Percentiles rank a stretch among this genome's conserved stretches.
Evolutionary conservation across 1,284 basidiomycete genomes (phyloP).

Genomic region (Cryptococcus deneoformans): DNA sequence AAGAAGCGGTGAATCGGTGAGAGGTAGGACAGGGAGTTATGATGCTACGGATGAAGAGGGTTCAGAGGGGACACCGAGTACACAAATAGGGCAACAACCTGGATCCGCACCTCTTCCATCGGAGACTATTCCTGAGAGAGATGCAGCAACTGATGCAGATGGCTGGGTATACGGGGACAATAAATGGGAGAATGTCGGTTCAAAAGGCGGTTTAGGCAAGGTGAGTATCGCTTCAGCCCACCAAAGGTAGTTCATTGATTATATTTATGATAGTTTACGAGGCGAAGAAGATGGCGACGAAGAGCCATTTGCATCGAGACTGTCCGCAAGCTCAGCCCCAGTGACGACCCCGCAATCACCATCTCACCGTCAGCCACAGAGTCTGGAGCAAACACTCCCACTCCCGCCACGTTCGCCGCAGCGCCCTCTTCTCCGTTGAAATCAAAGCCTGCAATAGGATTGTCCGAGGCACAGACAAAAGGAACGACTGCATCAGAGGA

Average conservation of each 20-base stretch:
- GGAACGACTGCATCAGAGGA: neutral
- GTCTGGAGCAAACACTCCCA: neutral
- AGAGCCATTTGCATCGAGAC: conserved; percentile 72
- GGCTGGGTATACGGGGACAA: conserved; percentile 96
- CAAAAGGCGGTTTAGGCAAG: conserved; percentile 81
- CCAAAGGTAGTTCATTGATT: neutral
- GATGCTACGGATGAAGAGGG: conserved; percentile 23
- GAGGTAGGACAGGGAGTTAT: conserved; percentile 26
- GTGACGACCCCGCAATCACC: conserved; percentile 12
- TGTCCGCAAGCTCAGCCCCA: conserved; percentile 53
- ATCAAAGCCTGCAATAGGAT: conserved; percentile 8
- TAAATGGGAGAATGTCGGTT: conserved; percentile 82
- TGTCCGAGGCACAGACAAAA: neutral
- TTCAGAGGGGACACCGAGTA: neutral
- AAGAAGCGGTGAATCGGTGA: conserved; percentile 19
- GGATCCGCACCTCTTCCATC: conserved; percentile 4
- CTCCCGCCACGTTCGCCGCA: neutral
- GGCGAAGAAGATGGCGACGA: conserved; percentile 77
- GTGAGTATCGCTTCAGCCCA: conserved; percentile 40
- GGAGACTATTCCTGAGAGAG: conserved; percentile 29
- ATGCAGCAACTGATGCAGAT: conserved; percentile 68
- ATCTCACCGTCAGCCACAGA: conserved; percentile 1
- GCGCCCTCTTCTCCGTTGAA: conserved; percentile 3
- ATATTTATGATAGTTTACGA: conserved; percentile 61
- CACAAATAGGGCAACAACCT: neutral